phyloP scores from a whole-genome alignment of 768 basidiomycete species.

The Phanerochaete sordida region DNA sequence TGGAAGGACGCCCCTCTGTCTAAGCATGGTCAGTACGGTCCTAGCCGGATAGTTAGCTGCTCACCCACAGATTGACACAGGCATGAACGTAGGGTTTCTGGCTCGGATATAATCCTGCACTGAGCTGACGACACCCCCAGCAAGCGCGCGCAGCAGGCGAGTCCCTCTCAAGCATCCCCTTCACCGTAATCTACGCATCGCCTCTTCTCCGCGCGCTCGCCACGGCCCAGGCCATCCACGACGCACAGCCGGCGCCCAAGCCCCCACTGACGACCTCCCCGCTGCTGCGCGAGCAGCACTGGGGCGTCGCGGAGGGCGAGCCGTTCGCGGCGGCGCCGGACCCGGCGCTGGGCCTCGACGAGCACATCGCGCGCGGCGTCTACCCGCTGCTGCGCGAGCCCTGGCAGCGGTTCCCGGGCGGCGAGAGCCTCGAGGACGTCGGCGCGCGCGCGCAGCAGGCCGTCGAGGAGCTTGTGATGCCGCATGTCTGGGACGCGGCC shows the following conservation, averaged over 20 bases:
- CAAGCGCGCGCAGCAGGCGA: conserved; percentile 45
- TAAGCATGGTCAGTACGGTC: conserved; percentile 57
- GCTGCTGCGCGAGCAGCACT: conserved; percentile 65
- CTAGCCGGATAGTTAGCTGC: neutral
- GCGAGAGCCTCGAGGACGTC: conserved; percentile 70
- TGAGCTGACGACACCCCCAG: conserved; percentile 14
- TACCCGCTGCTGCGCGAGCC: conserved; percentile 49
- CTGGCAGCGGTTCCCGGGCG: conserved; percentile 57
- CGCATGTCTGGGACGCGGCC: conserved; percentile 46
- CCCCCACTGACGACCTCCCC: conserved; percentile 45
- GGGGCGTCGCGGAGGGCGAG: conserved; percentile 68
- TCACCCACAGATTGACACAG: conserved; percentile 10
- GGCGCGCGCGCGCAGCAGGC: conserved; percentile 48
- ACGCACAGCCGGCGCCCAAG: conserved; percentile 43
- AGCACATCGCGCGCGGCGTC: conserved; percentile 48
- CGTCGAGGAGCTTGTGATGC: conserved; percentile 50
- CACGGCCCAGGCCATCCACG: conserved; percentile 56
- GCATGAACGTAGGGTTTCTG: conserved; percentile 29
- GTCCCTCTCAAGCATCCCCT: conserved; percentile 41
- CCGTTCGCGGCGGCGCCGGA: conserved; percentile 31
- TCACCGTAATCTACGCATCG: conserved; percentile 63
- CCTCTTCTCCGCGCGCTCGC: conserved; percentile 59
- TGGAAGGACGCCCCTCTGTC: conserved; percentile 72
- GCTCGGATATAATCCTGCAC: no score
- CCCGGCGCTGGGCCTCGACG: conserved; percentile 27